Conservation (phyloP, 129 eudicot genomes). For the Escallonia rubra region DNA sequence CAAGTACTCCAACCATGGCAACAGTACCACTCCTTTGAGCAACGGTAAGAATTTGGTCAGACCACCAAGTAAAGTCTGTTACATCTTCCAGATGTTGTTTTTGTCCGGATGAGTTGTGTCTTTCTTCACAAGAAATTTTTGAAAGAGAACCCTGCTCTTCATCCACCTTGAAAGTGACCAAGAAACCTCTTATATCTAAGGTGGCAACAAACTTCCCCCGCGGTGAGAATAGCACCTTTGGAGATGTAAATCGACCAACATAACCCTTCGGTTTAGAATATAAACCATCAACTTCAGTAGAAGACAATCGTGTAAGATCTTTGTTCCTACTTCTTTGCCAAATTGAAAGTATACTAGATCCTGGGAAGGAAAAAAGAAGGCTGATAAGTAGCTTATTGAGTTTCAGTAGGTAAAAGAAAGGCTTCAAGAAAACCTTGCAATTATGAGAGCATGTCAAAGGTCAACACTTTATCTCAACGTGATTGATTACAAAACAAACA, state of each 20-base stretch:
- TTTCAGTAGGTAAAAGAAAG: neutral
- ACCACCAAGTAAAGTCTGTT: constrained; percentile 94
- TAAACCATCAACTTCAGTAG: constrained; percentile 66
- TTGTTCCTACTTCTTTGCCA: constrained; percentile 54
- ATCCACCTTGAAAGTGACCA: constrained; percentile 48
- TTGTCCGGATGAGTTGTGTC: constrained; percentile 7
- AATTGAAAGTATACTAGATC: constrained; percentile 55
- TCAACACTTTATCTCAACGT: too few species aligned
- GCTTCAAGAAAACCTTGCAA: too few species aligned
- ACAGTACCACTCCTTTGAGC: constrained; percentile 57
- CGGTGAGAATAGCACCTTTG: constrained; percentile 78
- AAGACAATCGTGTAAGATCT: constrained; percentile 44
- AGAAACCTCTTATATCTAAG: constrained; percentile 70
- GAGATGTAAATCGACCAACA: constrained; percentile 49
- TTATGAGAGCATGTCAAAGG: too few species aligned
- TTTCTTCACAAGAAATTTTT: constrained; percentile 31
- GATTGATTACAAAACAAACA: neutral
- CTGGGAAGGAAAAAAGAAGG: constrained; percentile 34
- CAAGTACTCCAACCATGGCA: constrained; percentile 47
- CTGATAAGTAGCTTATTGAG: neutral
- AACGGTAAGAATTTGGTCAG: constrained; percentile 51
- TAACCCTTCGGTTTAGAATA: constrained; percentile 53
- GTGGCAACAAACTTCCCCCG: constrained; percentile 59
- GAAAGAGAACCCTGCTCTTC: constrained; percentile 38
- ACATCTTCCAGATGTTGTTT: constrained; percentile 30